Conservation (phyloP, 345 rosid species). For the Schrenkiella parvula region DNA sequence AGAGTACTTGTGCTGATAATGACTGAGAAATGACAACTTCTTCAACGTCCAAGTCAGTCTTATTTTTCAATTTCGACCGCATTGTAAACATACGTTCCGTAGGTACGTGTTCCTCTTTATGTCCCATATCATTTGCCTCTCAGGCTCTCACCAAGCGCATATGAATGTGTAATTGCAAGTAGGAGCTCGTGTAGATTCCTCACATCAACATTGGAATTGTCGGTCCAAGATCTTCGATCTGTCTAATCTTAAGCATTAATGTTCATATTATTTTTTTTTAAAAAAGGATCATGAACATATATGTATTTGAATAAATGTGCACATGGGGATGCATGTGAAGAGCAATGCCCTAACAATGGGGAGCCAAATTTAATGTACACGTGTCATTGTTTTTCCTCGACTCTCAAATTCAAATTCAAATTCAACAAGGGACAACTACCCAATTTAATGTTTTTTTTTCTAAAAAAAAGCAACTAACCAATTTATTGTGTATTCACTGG, state of each 20-base stretch:
- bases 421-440: background rate
- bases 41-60: constrained; percentile 6
- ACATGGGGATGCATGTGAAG: constrained; percentile 30
- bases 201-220: constrained; percentile 8
- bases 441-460: too few relatives aligned
- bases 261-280: background rate
- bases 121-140: constrained; percentile 14
- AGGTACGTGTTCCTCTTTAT: constrained; percentile 9
- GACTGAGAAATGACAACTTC: constrained; percentile 5
- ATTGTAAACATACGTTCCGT: constrained; percentile 3
- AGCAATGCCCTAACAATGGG: constrained; percentile 25
- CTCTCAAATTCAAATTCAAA: background rate
- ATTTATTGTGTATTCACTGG: background rate
- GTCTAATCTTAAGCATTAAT: background rate
- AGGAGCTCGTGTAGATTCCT: background rate
- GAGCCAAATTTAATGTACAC: constrained; percentile 15
- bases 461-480: too few relatives aligned
- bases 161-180: background rate
- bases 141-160: constrained; percentile 9
- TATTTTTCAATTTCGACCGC: background rate
- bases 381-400: background rate
- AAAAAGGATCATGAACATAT: background rate
- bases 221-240: constrained; percentile 14
- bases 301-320: constrained; percentile 16
- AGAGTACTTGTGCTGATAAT: background rate